Conservation (phyloP, 345 rosid genomes). For the Cochlearia excelsa region DNA sequence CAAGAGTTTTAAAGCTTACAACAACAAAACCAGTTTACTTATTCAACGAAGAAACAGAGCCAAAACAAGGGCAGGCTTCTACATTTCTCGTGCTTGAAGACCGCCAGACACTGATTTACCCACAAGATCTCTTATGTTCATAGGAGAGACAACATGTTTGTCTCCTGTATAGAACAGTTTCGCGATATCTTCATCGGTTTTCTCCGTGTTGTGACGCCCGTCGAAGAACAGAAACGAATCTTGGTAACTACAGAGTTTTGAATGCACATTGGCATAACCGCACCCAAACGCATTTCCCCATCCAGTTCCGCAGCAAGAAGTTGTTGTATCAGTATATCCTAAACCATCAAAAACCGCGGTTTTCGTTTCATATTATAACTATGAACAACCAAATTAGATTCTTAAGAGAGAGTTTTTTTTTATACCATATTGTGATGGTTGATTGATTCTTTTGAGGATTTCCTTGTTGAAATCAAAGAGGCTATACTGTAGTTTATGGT, state of each 20-base stretch:
- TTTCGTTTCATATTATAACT: neutral
- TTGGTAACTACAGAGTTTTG: constrained; percentile 34
- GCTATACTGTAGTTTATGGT: constrained; percentile 23
- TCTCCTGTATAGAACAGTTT: constrained; percentile 31
- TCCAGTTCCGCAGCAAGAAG: constrained; percentile 38
- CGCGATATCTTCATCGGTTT: constrained; percentile 28
- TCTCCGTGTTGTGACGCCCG: constrained; percentile 39
- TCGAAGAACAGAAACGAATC: constrained; percentile 33
- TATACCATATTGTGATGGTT: constrained; percentile 24
- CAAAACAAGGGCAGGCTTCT: neutral
- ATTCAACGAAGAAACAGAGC: neutral
- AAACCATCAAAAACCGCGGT: neutral
- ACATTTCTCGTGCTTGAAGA: constrained; percentile 26
- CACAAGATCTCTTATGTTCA: constrained; percentile 30
- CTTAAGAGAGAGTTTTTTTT: no score
- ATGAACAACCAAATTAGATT: neutral
- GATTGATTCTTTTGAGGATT: constrained; percentile 28
- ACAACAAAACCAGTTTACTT: constrained; percentile 15
- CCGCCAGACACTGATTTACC: neutral
- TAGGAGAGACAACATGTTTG: constrained; percentile 28
- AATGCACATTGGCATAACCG: constrained; percentile 32
- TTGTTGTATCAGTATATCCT: constrained; percentile 34
- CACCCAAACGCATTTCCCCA: constrained; percentile 36
- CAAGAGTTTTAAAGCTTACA: neutral
- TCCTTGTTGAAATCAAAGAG: constrained; percentile 31